phyloP scores from a whole-genome alignment of 768 basidiomycete genomes.

The Fomitopsis pulvina region DNA sequence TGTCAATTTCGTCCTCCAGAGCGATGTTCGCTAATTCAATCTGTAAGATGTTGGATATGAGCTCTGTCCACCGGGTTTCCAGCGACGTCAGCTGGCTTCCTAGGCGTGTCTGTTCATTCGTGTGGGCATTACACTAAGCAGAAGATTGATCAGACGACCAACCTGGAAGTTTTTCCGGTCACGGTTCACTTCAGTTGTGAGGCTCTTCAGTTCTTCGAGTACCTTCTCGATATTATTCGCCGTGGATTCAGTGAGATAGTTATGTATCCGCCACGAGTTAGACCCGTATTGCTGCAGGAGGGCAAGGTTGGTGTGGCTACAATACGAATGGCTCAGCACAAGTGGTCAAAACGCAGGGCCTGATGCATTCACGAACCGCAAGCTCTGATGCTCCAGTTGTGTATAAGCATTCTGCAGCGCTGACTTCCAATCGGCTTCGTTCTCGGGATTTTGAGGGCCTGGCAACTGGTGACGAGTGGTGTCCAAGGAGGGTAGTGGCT shows the following conservation, averaged over 20 bases:
- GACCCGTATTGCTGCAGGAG: constrained; percentile 81
- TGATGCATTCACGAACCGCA: constrained; percentile 72
- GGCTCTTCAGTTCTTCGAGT: constrained; percentile 71
- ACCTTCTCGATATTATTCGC: constrained; percentile 65
- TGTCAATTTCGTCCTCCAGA: constrained; percentile 72
- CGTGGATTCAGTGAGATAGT: constrained; percentile 77
- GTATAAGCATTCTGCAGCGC: constrained; percentile 73
- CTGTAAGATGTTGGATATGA: constrained; percentile 85
- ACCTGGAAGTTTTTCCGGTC: constrained; percentile 85
- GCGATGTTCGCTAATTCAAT: constrained; percentile 94
- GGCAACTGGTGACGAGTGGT: constrained; percentile 69
- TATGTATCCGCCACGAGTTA: constrained; percentile 90
- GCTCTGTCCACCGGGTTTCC: constrained; percentile 89
- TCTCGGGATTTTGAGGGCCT: constrained; percentile 54
- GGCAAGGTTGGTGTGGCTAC: constrained; percentile 76
- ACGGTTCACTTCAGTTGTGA: constrained; percentile 82
- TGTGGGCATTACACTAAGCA: background rate
- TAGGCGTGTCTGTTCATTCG: constrained; percentile 50
- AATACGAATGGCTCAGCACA: background rate
- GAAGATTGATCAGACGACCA: constrained; percentile 12
- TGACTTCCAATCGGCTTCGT: constrained; percentile 70
- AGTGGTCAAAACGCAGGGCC: background rate
- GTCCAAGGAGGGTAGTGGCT: constrained; percentile 64
- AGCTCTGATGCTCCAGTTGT: constrained; percentile 79
- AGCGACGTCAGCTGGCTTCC: constrained; percentile 76